Percentiles rank a stretch among this genome's conserved stretches.
These are phyloP conservation scores for Takashimella koratensis DNA, from an alignment of 1,284 basidiomycete species.

Conservation along the genomic window DNA sequence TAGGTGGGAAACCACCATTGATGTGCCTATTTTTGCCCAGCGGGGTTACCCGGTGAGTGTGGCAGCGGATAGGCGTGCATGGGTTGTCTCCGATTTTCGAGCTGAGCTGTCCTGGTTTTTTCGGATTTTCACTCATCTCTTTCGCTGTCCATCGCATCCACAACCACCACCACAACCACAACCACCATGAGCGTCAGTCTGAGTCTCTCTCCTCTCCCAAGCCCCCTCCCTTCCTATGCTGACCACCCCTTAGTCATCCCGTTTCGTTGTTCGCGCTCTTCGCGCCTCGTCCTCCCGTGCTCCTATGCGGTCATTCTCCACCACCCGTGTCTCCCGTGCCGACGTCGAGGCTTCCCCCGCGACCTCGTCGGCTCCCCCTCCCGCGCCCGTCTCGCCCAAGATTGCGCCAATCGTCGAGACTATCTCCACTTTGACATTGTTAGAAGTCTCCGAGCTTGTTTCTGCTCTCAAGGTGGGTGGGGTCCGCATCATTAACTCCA, in stretches of 20 bases:
- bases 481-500: too few species aligned
- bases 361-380: constrained; percentile 15
- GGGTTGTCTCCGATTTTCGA: too few species aligned
- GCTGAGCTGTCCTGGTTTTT: too few species aligned
- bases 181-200: constrained; percentile 9
- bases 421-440: constrained; percentile 82
- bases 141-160: too few species aligned
- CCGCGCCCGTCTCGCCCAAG: constrained; percentile 52
- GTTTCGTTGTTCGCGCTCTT: constrained; percentile 22
- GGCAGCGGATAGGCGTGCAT: too few species aligned
- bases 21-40: too few species aligned
- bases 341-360: constrained; percentile 24
- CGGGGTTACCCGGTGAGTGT: too few species aligned
- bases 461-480: constrained; percentile 74
- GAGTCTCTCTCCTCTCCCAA: too few species aligned
- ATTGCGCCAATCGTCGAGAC: constrained; percentile 85
- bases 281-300: constrained; percentile 20
- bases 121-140: too few species aligned
- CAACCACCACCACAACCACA: neutral
- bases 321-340: constrained; percentile 21
- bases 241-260: constrained; percentile 12
- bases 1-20: too few species aligned
- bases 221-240: too few species aligned
- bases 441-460: constrained; percentile 97
- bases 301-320: constrained; percentile 24